Evolutionary conservation across 1,284 basidiomycete species (phyloP).

Genomic region (Microstroma glucosiphilum): DNA sequence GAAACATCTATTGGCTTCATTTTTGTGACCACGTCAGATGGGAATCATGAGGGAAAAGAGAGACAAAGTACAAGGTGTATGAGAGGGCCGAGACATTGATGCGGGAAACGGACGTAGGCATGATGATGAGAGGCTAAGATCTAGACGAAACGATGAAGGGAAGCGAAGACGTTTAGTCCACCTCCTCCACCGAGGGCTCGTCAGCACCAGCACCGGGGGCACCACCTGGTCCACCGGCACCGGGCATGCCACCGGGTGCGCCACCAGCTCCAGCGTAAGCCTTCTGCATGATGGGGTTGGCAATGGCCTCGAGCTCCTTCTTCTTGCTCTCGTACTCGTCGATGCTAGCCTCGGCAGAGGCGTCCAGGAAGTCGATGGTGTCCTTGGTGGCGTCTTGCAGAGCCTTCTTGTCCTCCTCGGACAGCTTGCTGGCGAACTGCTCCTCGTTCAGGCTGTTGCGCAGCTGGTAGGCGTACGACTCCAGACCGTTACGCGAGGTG

Average conservation of each 20-base stretch:
- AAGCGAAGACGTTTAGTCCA: constrained; percentile 54
- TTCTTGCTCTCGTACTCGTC: constrained; percentile 94
- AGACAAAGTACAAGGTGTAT: too few species aligned
- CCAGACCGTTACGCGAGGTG: constrained; percentile 68
- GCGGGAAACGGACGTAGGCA: too few species aligned
- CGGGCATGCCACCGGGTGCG: constrained; percentile 58
- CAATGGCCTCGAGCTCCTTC: constrained; percentile 85
- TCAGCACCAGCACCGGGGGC: constrained; percentile 57
- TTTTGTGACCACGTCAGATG: too few species aligned
- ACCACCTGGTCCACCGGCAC: constrained; percentile 49
- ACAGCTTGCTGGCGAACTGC: constrained; percentile 66
- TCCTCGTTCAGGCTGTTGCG: constrained; percentile 62
- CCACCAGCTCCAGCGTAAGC: constrained; percentile 66
- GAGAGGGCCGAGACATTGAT: too few species aligned
- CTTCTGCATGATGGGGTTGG: constrained; percentile 92
- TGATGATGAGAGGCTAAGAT: too few species aligned
- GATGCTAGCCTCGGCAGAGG: constrained; percentile 80
- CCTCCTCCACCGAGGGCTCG: constrained; percentile 81
- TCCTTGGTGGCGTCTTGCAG: constrained; percentile 79
- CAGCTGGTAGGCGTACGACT: constrained; percentile 93
- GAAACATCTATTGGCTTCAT: too few species aligned
- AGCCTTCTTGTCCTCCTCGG: constrained; percentile 77
- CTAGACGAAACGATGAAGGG: too few species aligned
- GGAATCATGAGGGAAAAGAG: too few species aligned
- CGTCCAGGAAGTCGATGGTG: constrained; percentile 81